Base-by-base conservation (phyloP, 345 rosid species). In the Eucalyptus polyanthemos region DNA sequence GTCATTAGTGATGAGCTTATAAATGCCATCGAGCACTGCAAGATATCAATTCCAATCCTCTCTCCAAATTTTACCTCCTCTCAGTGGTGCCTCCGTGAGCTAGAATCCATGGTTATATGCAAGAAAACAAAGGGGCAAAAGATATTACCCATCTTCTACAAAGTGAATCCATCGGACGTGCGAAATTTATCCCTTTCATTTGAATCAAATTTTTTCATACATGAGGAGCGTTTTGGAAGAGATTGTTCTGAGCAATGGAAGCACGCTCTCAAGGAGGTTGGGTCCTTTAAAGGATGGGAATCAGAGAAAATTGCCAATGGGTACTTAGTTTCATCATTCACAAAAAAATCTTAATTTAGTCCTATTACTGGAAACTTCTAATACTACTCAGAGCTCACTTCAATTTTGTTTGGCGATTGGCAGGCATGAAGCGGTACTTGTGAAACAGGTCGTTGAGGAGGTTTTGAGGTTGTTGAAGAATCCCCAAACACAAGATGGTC, bases 41-140 rank as follows among this genome's bases (percentile, higher is more conserved):
- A 51, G 8, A 51, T 51, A 51, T 51, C 4, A 3, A 51, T 16
- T 51, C 54, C 54, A 51, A 51, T 51, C 16, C 8, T 51, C 21
- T 51, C 21, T 51, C 8, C 21, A 2, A 51, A 51, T 16, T 51
- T 51, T 51, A 3, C 54, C 8, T 16, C 54, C 21, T 51, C 54
- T 51, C 9, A 0, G 0, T 51, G 54, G 54, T 51, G 54, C 54
- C 54, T 51, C 1, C 21, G 4, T 16, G 54, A 50, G 0, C 0
- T 50, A 50, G 54, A n/a, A n/a, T n/a, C n/a, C n/a, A n/a, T n/a
- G n/a, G n/a, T n/a, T n/a, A n/a, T n/a, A n/a, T n/a, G 4, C 4
- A 37, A n/a, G n/a, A n/a, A n/a, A n/a, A n/a, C n/a, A n/a, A n/a
- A n/a, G n/a, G n/a, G n/a, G 40, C 34, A 34, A 34, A 34, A 34